Base-by-base conservation (phyloP, 441 rosid species). In the Syzygium syzygioides region DNA sequence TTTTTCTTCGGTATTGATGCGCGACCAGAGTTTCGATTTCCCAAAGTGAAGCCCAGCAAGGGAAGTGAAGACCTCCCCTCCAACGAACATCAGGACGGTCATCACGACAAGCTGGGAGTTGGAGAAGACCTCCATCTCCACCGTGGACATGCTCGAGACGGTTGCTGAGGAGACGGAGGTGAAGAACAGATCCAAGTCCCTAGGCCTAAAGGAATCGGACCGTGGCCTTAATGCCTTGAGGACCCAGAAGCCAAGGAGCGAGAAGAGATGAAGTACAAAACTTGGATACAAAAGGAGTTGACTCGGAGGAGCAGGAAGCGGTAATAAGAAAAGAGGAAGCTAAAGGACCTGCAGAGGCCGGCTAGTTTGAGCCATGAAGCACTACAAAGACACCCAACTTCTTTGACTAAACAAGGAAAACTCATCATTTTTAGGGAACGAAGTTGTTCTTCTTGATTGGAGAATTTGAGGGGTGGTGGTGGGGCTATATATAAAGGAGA, bases 101-200 rank as follows among this genome's bases (percentile, higher is more conserved):
- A 96, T 48, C 41, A 95, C 8, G 19, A 93, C 37, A 56, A 96
- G 97, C 85, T 97, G 97, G 85, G 92, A 4, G 57, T 95, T 91
- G 15, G 98, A 95, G 89, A 96, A 96, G 48, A 89, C 92, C 90
- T 96, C 98, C 98, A 96, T 94, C 90, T 97, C 95, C 7, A 95
- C 92, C 0, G 95, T 90, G 55, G 98, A 91, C 97, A 95, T 95
- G 91, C 98, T 95, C 4, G 99, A 97, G 55, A 93, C 93, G 0
- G 99, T 94, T 20, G 92, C 66, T 2, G 95, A 93, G 3, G 98
- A 97, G 20, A 95, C 95, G 20, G 98, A 94, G 28, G 97, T 97
- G 92, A 97, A 96, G 91, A 94, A 93, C 45, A 94, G 53, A 66
- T 96, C 99, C 5, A 96, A 37, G 87, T 91, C 90, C 25, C 55